These are phyloP conservation scores for Saccharomycopsis sp. DNA, from an alignment of 805 yeast genomes.

Conservation along the genomic window DNA sequence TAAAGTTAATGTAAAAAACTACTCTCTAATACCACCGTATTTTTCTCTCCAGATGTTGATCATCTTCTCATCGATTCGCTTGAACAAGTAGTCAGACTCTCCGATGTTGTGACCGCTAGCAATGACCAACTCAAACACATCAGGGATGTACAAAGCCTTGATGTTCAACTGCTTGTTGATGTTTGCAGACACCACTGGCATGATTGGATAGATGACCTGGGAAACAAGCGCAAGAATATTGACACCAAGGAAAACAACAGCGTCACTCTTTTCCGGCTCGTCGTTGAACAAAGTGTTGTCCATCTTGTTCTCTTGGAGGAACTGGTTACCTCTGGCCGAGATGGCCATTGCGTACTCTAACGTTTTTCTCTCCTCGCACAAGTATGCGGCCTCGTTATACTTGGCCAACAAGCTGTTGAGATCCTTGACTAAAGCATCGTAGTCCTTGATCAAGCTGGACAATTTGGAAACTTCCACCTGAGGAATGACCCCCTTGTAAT, in stretches of 20 bases:
- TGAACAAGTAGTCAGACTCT: conserved; percentile 84
- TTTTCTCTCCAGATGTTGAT: conserved; percentile 76
- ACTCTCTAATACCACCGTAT: conserved; percentile 69
- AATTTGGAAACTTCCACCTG: conserved; percentile 35
- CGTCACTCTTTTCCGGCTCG: conserved; percentile 73
- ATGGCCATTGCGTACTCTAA: conserved; percentile 85
- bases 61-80: conserved; percentile 84
- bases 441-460: conserved; percentile 33
- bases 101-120: conserved; percentile 80
- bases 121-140: conserved; percentile 59
- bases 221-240: conserved; percentile 82
- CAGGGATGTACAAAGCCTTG: conserved; percentile 71
- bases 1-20: background rate
- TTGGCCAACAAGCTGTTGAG: conserved; percentile 49
- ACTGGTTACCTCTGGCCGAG: conserved; percentile 88
- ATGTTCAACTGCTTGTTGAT: conserved; percentile 77
- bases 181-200: conserved; percentile 71
- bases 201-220: conserved; percentile 74
- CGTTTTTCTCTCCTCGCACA: conserved; percentile 76
- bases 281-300: conserved; percentile 79
- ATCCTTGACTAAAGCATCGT: conserved; percentile 40
- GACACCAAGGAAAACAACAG: conserved; percentile 85
- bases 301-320: conserved; percentile 91
- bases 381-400: conserved; percentile 69
- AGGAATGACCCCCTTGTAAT: conserved; percentile 88